Percentiles rank a stretch among this genome's conserved stretches.
Evolutionary conservation across 129 eudicot species (phyloP).

Genomic region (Cynara cardunculus): DNA sequence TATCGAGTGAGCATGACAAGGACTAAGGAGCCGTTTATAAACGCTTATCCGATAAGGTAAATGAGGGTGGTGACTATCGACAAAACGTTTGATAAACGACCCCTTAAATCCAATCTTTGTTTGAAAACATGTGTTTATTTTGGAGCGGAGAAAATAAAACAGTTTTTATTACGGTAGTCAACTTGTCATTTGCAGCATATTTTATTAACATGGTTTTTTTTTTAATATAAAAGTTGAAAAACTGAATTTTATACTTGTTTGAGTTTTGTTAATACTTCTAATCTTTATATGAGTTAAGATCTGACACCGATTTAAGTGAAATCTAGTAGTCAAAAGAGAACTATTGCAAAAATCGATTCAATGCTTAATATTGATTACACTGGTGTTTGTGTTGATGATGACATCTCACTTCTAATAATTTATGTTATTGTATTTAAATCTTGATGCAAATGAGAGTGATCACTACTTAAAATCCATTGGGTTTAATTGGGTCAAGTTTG

Average conservation of each 20-base stretch:
- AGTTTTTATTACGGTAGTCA: no score
- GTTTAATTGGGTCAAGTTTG: not conserved
- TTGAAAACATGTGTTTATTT: not conserved
- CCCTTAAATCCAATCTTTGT: no score
- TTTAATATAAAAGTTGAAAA: no score
- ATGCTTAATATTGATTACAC: not conserved
- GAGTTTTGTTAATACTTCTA: not conserved
- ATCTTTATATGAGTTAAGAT: no score
- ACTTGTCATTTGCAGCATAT: no score
- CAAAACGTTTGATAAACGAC: not conserved
- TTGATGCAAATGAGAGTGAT: not conserved
- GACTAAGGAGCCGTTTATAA: no score
- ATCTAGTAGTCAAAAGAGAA: not conserved
- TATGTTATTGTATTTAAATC: not conserved
- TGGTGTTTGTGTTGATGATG: not conserved
- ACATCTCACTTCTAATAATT: not conserved
- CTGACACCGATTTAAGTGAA: not conserved
- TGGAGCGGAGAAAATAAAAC: no score
- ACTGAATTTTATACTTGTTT: no score
- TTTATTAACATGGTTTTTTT: no score
- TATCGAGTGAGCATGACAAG: not conserved
- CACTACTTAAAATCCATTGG: no score
- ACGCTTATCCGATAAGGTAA: no score
- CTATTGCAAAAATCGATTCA: not conserved
- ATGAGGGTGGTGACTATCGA: not conserved